Evolutionary conservation across 495 filamentous ascomycete species (phyloP).

Genomic region (Poronia punctata): DNA sequence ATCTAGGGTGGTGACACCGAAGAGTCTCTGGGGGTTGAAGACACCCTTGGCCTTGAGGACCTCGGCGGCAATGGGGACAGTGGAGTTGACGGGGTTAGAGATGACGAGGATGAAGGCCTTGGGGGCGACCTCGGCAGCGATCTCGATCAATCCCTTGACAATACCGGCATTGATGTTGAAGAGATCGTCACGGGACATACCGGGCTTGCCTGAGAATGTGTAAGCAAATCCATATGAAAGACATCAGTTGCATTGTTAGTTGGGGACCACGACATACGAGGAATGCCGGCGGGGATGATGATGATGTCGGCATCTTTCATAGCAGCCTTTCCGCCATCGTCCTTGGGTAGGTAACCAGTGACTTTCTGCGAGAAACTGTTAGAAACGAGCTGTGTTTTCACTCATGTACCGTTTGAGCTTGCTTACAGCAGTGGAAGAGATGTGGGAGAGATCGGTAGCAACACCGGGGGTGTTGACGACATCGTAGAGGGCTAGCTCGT

Average conservation of each 20-base stretch:
- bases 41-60: conserved; percentile 86
- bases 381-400: conserved; percentile 7
- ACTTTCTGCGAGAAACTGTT: conserved; percentile 61
- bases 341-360: conserved; percentile 78
- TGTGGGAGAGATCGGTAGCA: conserved; percentile 91
- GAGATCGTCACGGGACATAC: conserved; percentile 98
- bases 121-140: conserved; percentile 77
- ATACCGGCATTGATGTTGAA: conserved; percentile 98
- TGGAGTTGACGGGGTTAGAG: conserved; percentile 99
- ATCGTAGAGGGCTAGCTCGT: conserved; percentile 95
- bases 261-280: conserved; percentile 55
- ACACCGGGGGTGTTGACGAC: conserved; percentile 98
- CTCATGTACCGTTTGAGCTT: conserved; percentile 4
- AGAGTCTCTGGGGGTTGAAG: conserved; percentile 88
- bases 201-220: conserved; percentile 72
- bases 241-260: too few relatives aligned
- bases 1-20: conserved; percentile 96
- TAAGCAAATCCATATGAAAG: conserved; percentile 11
- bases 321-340: conserved; percentile 82
- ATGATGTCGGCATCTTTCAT: conserved; percentile 90
- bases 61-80: conserved; percentile 95
- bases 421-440: conserved; percentile 84
- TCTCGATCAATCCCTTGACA: conserved; percentile 77
- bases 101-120: conserved; percentile 94
- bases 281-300: conserved; percentile 95